Evolutionary conservation across 2,329 filamentous ascomycete genomes (phyloP), one percentile per base, ranked within the genome.

Genomic region (Verticillium dahliae): DNA sequence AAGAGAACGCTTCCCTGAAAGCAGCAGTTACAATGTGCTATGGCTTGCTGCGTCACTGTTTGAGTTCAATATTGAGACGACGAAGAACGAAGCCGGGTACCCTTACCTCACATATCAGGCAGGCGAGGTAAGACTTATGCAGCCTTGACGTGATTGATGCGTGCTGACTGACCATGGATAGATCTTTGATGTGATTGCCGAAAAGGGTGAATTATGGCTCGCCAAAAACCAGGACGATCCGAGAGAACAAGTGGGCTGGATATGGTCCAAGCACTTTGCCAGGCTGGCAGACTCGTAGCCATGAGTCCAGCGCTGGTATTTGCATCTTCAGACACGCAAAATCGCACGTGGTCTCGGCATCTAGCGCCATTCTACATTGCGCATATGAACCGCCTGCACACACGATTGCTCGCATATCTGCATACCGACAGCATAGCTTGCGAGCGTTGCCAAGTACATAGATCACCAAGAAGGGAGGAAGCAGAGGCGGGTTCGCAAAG

Each of bases 231-330:
- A 99, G 76, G 95, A 99, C 71, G 95, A 99, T 74, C 79, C 86
- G 1, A 82, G 80, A 11, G 85, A 90, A 66, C 83, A 87, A 66
- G 88, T 98, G 38, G 95, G 95, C 59, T 99, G 95, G 95, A 97
- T 99, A 70, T 99, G 95, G 95, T 96, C 93, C 70, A 97, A 97
- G 75, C 95, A 99, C 78, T 99, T 99, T 80, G 90, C 90, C 60
- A 86, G 85, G 71, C 71, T 87, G 65, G 84, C 83, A 57, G 84
- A 86, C 70, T 75, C 77, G 60, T 80, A 73, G 54, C 10, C 54
- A 34, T 13, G 7, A 22, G 45, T n/a, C 6, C 45, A 27, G 45
- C n/a, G 7, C 39, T 18, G 6, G 13, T 45, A n/a, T 45, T n/a
- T 45, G 15, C 7, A n/a, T 15, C 15, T 15, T n/a, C 15, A 45